phyloP scores from a whole-genome alignment of 2,329 filamentous ascomycete species.

The Didymella keratinophila region DNA sequence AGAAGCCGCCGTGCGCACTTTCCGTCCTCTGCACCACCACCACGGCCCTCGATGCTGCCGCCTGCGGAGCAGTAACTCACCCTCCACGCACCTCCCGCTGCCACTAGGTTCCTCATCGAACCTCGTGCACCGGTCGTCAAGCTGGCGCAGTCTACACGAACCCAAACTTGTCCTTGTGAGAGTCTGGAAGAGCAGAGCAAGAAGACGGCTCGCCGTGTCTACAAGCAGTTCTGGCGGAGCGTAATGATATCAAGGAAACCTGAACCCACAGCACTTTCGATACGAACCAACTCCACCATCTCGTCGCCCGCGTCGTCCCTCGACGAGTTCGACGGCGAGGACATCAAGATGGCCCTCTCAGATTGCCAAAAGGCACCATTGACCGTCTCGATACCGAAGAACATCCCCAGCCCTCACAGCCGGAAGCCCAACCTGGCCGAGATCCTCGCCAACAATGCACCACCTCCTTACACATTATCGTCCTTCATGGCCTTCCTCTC shows the following conservation, averaged over 20 bases:
- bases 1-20: conserved; percentile 11
- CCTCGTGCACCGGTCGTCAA: conserved; percentile 47
- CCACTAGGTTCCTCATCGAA: conserved; percentile 45
- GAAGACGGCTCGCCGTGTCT: conserved; percentile 44
- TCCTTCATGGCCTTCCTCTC: conserved; percentile 97
- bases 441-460: conserved; percentile 84
- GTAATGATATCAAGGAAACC: conserved; percentile 49
- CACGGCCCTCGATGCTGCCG: conserved; percentile 42
- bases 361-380: conserved; percentile 56
- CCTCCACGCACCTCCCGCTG: conserved; percentile 27
- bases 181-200: conserved; percentile 44
- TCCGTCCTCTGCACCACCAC: conserved; percentile 17
- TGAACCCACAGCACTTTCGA: conserved; percentile 38
- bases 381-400: conserved; percentile 59
- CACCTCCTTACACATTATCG: conserved; percentile 86
- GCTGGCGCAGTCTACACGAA: conserved; percentile 49
- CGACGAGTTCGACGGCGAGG: conserved; percentile 53
- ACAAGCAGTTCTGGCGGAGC: conserved; percentile 50
- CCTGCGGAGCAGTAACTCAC: conserved; percentile 29
- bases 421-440: conserved; percentile 79
- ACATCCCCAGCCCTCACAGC: conserved; percentile 59
- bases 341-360: conserved; percentile 59
- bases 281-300: conserved; percentile 45
- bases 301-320: conserved; percentile 46
- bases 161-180: conserved; percentile 46